Evolutionary conservation across 2,329 filamentous ascomycete genomes (phyloP).

Genomic region (Hymenoscyphus fructigenus): DNA sequence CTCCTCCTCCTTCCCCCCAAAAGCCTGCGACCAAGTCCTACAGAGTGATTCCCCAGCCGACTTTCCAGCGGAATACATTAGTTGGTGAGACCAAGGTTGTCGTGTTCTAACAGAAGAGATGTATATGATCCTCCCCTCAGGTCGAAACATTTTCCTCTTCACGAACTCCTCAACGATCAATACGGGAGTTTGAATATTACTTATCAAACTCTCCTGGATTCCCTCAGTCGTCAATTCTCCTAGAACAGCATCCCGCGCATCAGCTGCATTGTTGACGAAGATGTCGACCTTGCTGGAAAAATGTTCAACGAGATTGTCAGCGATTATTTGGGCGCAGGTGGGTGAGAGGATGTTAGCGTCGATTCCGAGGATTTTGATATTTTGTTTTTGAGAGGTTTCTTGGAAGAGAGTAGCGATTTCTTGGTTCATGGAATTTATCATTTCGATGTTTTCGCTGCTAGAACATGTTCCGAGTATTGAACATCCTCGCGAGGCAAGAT

Average conservation of each 20-base stretch:
- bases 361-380: neutral
- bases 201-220: conserved; percentile 36
- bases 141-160: conserved; percentile 35
- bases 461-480: conserved; percentile 46
- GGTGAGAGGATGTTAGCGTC: neutral
- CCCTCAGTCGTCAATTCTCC: conserved; percentile 33
- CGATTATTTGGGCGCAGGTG: conserved; percentile 33
- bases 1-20: conserved; percentile 39
- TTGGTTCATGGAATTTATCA: conserved; percentile 19
- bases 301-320: conserved; percentile 26
- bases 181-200: conserved; percentile 39
- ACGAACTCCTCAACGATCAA: conserved; percentile 40
- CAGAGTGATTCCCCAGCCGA: conserved; percentile 40
- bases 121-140: conserved; percentile 39
- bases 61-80: conserved; percentile 39
- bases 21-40: conserved; percentile 40
- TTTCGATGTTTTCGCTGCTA: conserved; percentile 21
- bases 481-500: conserved; percentile 64
- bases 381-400: neutral
- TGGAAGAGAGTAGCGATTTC: neutral
- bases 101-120: conserved; percentile 38
- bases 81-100: conserved; percentile 38
- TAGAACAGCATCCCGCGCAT: conserved; percentile 33
- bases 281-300: conserved; percentile 37
- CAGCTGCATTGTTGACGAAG: conserved; percentile 38